A percentile compares a stretch with the other conserved stretches of the same genome.
phyloP scores from a whole-genome alignment of 2,329 filamentous ascomycete species.

The Fusarium sp. region DNA sequence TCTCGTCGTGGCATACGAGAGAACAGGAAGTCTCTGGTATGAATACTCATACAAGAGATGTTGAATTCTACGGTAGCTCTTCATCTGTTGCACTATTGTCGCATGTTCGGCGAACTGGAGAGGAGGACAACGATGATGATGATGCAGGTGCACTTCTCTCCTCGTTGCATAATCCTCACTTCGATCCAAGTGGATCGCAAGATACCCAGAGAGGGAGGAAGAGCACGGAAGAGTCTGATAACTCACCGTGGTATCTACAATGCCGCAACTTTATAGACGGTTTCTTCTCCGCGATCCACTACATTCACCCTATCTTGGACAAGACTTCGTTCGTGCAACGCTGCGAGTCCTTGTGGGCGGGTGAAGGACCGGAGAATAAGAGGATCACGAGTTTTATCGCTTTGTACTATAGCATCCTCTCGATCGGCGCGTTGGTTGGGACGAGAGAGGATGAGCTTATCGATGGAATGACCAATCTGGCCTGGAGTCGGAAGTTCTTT shows the following conservation, averaged over 20 bases:
- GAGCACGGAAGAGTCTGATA: not conserved
- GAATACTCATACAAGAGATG: not conserved
- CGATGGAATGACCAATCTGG: not conserved
- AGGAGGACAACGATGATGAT: not conserved
- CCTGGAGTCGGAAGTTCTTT: not conserved
- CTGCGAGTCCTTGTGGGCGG: not conserved
- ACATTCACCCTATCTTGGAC: not conserved
- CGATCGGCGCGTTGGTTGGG: accelerated
- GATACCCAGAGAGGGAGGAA: not conserved
- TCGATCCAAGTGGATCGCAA: not conserved
- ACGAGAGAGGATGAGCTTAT: not conserved
- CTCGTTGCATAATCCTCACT: not conserved
- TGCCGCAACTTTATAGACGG: not conserved
- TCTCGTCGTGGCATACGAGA: not conserved
- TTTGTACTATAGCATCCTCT: not conserved
- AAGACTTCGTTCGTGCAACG: not conserved
- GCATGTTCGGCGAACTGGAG: not conserved
- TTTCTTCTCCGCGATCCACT: not conserved
- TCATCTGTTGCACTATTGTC: not conserved
- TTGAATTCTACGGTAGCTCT: not conserved
- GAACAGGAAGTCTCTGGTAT: not conserved
- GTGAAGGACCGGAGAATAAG: not conserved
- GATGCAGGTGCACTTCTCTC: not conserved
- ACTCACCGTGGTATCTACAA: not conserved
- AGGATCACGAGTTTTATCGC: not conserved